Evolutionary conservation across 2,329 filamentous ascomycete species (phyloP).

Genomic region (Epichloe gansuensis): DNA sequence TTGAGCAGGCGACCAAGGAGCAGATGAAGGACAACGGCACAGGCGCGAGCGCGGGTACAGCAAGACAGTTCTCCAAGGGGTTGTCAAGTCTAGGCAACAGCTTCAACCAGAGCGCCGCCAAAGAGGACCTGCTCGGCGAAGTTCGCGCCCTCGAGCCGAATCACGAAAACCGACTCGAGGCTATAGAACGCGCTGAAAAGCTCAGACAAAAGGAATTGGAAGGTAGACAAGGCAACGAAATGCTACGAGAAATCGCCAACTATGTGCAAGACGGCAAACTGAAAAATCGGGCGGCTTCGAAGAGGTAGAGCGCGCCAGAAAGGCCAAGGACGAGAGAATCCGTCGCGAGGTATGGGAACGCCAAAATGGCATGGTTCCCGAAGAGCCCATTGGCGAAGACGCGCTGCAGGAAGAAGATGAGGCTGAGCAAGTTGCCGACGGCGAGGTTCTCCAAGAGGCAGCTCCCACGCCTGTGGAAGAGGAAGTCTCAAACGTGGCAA

Average conservation of each 20-base stretch:
- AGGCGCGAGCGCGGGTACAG: constrained; percentile 35
- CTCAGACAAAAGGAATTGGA: constrained; percentile 80
- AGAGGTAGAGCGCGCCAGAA: constrained; percentile 76
- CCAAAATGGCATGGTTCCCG: constrained; percentile 43
- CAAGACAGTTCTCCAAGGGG: constrained; percentile 44
- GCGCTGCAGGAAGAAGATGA: constrained; percentile 14
- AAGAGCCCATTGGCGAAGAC: constrained; percentile 30
- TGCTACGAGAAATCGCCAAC: constrained; percentile 71
- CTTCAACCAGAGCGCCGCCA: constrained; percentile 65
- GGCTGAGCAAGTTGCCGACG: constrained; percentile 8
- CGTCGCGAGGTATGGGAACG: constrained; percentile 67
- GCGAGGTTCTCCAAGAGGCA: constrained; percentile 8
- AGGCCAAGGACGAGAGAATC: constrained; percentile 76
- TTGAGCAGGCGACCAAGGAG: constrained; percentile 97
- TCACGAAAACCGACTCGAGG: constrained; percentile 83
- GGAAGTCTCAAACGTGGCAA: not conserved
- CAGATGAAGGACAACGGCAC: constrained; percentile 69
- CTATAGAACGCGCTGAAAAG: constrained; percentile 94
- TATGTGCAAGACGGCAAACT: constrained; percentile 87
- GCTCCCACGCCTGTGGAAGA: constrained; percentile 1
- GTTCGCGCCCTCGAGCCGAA: constrained; percentile 89
- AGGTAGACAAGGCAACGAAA: constrained; percentile 57
- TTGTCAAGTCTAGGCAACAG: constrained; percentile 40
- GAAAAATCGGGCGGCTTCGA: constrained; percentile 91
- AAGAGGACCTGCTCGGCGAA: constrained; percentile 84